phyloP scores from a whole-genome alignment of 371 early-diverging fungal genomes.

The Umbelopsis sp. region DNA sequence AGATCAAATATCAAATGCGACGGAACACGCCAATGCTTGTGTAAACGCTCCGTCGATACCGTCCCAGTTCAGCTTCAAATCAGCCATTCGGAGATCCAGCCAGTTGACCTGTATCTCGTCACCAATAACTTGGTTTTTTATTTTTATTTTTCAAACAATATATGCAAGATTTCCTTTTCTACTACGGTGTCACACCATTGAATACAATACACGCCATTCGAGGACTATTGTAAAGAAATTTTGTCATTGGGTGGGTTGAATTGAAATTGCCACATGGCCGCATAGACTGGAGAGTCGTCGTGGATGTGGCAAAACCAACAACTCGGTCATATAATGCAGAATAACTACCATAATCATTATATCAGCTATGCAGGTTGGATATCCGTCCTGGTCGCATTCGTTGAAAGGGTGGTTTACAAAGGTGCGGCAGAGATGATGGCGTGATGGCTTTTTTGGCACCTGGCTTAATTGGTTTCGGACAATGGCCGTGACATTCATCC shows the following conservation, averaged over 20 bases:
- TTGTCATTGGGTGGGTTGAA: not conserved
- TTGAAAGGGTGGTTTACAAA: not conserved
- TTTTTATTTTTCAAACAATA: not conserved
- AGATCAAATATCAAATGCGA: slow-evolving; percentile 18
- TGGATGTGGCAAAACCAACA: not conserved
- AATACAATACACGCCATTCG: no score
- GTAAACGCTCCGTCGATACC: not conserved
- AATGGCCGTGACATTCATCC: not conserved
- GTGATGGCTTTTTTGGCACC: not conserved
- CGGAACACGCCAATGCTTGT: slow-evolving; percentile 2
- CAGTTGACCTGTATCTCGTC: not conserved
- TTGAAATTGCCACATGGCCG: slow-evolving; percentile 14
- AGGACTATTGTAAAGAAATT: not conserved
- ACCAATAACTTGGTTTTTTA: not conserved
- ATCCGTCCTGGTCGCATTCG: not conserved
- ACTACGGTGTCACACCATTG: no score
- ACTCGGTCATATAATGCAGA: not conserved
- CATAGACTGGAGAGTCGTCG: not conserved
- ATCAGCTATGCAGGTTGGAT: not conserved
- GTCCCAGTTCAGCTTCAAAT: slow-evolving; percentile 5
- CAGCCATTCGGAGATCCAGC: not conserved
- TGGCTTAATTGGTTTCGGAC: slow-evolving; percentile 16
- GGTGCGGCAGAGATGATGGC: not conserved
- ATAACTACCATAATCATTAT: not conserved
- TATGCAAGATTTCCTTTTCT: not conserved